phyloP scores from a whole-genome alignment of 1,139 yeast species.

The Kurtzmaniella quercitrusa region DNA sequence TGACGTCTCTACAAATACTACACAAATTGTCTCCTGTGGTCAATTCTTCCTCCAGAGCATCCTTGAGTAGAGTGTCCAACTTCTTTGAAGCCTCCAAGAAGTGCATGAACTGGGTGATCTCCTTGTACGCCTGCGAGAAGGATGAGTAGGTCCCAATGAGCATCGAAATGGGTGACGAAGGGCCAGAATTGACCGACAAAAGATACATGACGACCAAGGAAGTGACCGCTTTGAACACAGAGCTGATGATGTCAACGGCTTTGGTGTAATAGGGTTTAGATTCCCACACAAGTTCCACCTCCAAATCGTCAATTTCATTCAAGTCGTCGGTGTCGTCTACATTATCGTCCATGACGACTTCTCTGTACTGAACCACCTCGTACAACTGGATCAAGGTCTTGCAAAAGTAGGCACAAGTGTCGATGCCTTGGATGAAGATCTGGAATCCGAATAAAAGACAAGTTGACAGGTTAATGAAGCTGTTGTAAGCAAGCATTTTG shows the following conservation, averaged over 20 bases:
- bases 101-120: slow-evolving; percentile 48
- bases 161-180: slow-evolving; percentile 63
- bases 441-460: slow-evolving; percentile 71
- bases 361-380: slow-evolving; percentile 44
- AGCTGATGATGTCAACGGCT: slow-evolving; percentile 49
- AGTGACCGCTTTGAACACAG: slow-evolving; percentile 35
- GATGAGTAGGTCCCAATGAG: slow-evolving; percentile 65
- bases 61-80: slow-evolving; percentile 59
- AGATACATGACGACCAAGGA: slow-evolving; percentile 33
- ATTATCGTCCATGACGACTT: slow-evolving; percentile 6
- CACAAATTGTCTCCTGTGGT: slow-evolving; percentile 59
- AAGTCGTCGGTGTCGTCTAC: slow-evolving; percentile 10
- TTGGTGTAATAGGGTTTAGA: slow-evolving; percentile 60
- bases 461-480: slow-evolving; percentile 48
- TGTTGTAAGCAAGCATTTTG: slow-evolving; percentile 53
- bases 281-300: slow-evolving; percentile 66
- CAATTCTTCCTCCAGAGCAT: slow-evolving; percentile 60
- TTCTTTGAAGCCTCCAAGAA: slow-evolving; percentile 61
- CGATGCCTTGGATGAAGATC: slow-evolving; percentile 62
- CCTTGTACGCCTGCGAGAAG: slow-evolving; percentile 42
- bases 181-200: slow-evolving; percentile 43
- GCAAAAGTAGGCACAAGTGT: slow-evolving; percentile 43
- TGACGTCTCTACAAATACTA: slow-evolving; percentile 82
- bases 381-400: slow-evolving; percentile 52
- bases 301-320: slow-evolving; percentile 35